Base-by-base conservation (phyloP, 495 filamentous ascomycete genomes). In the Parachaetomium inaequale region DNA sequence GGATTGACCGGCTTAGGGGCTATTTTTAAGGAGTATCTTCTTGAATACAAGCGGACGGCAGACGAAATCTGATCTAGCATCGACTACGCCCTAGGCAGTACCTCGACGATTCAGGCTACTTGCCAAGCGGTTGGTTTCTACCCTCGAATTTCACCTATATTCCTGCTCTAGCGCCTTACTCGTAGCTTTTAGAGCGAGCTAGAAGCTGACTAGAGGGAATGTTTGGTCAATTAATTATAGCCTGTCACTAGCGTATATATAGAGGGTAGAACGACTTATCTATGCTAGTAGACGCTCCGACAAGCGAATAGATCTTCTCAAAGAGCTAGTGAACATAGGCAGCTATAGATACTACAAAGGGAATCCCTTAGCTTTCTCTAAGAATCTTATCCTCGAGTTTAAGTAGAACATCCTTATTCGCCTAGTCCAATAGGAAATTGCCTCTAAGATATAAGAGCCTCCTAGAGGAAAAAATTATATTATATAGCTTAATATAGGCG, bases 401-500 rank as follows among this genome's bases (percentile, higher is more conserved):
- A 88, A 92, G 49, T 82, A 79, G 43, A 77, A 81, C 29, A 74
- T 92, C 29, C 67, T 82, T 17, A 86, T 91, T 32, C 83, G 88
- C 2, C 70, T 75, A 19, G 83, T 84, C 1, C 88, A 92, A 65
- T 71, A 77, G 6, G 63, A 79, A 4, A 84, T 90, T 49, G 84
- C 87, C 0, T 26, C 49, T 2, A 69, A 78, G 55, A 90, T 90
- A 85, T 81, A 77, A 11, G 38, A 43, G 0, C 86, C 87, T 0
- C 64, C 64, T 0, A 72, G 65, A 0, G 70, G 62, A 1, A 34
- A 61, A 1, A 90, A 86, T 65, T 68, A 78, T 0, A 82, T 85
- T 17, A 76, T 90, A 70, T 87, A 91, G 66, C 75, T 92, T 55
- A 89, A 89, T 63, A 90, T 91, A 87, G 88, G 88, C 0, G 81